Evolutionary conservation across 306 rosid species (phyloP), one percentile per base, ranked within the genome.

Genomic region (Castanospermum australe): DNA sequence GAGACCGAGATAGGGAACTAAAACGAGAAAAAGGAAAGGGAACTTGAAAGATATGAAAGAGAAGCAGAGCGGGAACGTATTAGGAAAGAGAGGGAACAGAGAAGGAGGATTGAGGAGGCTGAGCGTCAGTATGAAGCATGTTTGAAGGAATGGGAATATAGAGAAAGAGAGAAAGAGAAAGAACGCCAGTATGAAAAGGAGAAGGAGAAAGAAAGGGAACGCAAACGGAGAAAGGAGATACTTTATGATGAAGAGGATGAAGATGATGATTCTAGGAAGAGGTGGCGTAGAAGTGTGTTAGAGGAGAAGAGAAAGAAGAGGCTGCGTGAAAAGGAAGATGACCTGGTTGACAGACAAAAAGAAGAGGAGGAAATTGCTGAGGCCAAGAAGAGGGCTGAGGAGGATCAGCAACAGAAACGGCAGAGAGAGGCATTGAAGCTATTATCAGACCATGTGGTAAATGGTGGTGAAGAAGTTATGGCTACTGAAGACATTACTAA

Each of bases 281-380:
- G 94, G 82, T 93, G 96, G 96, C 98, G 98, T 18, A 90, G 97
- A 79, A 86, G 93, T 87, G 87, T 39, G 5, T 61, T 92, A 71
- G 99, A 96, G 79, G 99, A 96, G 71, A 96, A 90, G 92, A 93
- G 93, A 77, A 96, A 91, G 88, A 96, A 81, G 90, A 87, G 97
- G 82, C 81, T 81, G 41, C 89, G 96, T 39, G 99, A 93, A 89
- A 96, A 77, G 88, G 97, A 91, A 80, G 99, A 96, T 72, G 99
- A 96, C 85, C 78, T 87, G 83, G 80, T 78, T 70, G 98, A 96
- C 87, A 83, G 86, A 68, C 89, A 79, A 71, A 91, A 73, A 82
- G 99, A 96, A 87, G 94, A 89, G 67, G 96, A 91, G 84, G 99
- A 96, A 90, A 89, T 91, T 84, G 92, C 87, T 3, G 98, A 96